A percentile compares a stretch with the other conserved stretches of the same genome.
Evolutionary conservation across 1,139 yeast species (phyloP).

Genomic region (Lizanozyma gosingica): DNA sequence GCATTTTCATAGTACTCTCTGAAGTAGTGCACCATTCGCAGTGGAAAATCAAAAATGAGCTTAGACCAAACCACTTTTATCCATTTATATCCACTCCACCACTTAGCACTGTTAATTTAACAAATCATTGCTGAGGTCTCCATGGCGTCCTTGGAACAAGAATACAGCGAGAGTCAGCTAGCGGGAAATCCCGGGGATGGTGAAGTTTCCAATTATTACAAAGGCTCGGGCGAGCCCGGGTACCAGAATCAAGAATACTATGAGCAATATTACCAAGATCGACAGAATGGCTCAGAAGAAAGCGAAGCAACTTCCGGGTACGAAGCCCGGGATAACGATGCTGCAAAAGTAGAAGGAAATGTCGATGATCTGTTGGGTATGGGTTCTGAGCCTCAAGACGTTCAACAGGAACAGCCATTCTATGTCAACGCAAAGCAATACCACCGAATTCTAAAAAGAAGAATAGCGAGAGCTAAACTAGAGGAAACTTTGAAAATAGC

Average conservation of each 20-base stretch:
- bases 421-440: slow-evolving; percentile 97
- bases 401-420: slow-evolving; percentile 70
- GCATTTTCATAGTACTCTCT: too few species aligned
- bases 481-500: slow-evolving; percentile 86
- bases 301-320: slow-evolving; percentile 1
- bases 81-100: too few species aligned
- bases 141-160: background rate
- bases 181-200: background rate
- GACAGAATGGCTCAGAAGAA: background rate
- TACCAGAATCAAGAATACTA: slow-evolving; percentile 1
- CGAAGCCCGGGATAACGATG: slow-evolving; percentile 2
- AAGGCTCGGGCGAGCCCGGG: slow-evolving; percentile 2
- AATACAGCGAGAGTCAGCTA: background rate
- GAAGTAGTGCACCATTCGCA: too few species aligned
- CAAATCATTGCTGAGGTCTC: too few species aligned
- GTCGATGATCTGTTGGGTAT: background rate
- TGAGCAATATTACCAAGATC: slow-evolving; percentile 1
- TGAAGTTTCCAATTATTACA: background rate
- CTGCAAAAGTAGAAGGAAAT: background rate
- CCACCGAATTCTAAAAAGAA: slow-evolving; percentile 84
- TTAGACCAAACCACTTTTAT: too few species aligned
- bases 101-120: too few species aligned
- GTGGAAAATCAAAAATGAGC: too few species aligned
- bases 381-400: slow-evolving; percentile 4
- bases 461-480: slow-evolving; percentile 87